Conservation (phyloP, 2,329 filamentous ascomycete genomes). For the Aciculosporium take region DNA sequence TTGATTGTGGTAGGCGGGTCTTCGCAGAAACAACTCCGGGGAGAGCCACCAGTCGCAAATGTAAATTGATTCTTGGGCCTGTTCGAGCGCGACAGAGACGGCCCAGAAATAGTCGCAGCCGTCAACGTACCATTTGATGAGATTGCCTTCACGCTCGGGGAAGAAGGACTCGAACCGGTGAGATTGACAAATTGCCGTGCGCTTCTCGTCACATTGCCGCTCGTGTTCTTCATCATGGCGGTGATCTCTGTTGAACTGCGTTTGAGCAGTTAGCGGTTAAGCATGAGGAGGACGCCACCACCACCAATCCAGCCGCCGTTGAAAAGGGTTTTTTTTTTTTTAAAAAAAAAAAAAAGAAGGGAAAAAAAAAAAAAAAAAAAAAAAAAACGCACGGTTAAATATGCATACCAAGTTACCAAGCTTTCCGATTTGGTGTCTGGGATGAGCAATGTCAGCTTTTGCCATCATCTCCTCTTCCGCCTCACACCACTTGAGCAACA, state of each 20-base stretch:
- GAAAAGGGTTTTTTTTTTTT: constrained; percentile 3
- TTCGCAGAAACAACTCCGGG: constrained; percentile 71
- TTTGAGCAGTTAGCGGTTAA: neutral
- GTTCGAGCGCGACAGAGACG: constrained; percentile 78
- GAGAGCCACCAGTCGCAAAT: constrained; percentile 97
- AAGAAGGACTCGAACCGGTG: constrained; percentile 88
- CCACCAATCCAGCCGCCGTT: too few species aligned
- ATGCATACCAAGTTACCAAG: constrained; percentile 42
- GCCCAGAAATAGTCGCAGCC: constrained; percentile 92
- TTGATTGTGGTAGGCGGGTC: constrained; percentile 69
- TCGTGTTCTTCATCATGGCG: constrained; percentile 92
- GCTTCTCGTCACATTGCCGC: constrained; percentile 66
- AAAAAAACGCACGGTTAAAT: neutral
- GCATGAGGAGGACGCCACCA: neutral
- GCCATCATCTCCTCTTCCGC: neutral
- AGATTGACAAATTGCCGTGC: constrained; percentile 52
- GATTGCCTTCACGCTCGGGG: constrained; percentile 70
- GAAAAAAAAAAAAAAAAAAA: neutral
- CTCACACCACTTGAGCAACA: too few species aligned
- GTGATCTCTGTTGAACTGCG: constrained; percentile 67
- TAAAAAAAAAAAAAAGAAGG: neutral
- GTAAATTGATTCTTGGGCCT: constrained; percentile 85
- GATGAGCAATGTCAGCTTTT: neutral
- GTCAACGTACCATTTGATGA: constrained; percentile 95
- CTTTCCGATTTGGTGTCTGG: constrained; percentile 43